Conservation (phyloP, 2,329 filamentous ascomycete genomes). For the Botrytis sinoallii region DNA sequence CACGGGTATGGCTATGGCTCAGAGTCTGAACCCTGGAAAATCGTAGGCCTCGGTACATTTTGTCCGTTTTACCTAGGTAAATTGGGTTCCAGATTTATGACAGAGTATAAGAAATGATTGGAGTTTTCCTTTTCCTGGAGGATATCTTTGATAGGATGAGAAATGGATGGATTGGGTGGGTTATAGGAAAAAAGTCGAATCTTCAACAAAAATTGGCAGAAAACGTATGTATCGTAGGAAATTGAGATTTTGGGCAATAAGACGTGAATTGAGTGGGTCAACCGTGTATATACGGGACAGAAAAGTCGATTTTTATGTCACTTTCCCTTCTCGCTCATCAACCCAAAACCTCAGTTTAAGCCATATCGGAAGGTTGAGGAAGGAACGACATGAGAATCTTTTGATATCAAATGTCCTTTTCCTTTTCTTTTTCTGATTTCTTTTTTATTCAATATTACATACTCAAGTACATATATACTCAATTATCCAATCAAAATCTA, state of each 20-base stretch:
- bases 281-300: slow-evolving; percentile 10
- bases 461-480: background rate
- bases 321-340: background rate
- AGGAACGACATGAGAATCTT: background rate
- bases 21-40: background rate
- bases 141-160: background rate
- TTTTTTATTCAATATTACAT: background rate
- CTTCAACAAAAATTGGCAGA: background rate
- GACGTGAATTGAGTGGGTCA: background rate
- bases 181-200: background rate
- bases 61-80: background rate
- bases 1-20: background rate
- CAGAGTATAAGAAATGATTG: background rate
- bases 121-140: slow-evolving; percentile 25
- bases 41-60: slow-evolving; percentile 9
- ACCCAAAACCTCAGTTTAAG: background rate
- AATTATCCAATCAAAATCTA: background rate
- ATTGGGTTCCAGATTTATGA: background rate
- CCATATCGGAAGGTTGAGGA: slow-evolving; percentile 11
- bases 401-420: background rate
- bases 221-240: background rate
- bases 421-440: background rate
- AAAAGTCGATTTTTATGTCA: background rate
- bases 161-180: background rate
- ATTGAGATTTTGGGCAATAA: background rate